Base-by-base conservation (phyloP, 2,329 filamentous ascomycete species). In the Cladophialophora chaetospira region DNA sequence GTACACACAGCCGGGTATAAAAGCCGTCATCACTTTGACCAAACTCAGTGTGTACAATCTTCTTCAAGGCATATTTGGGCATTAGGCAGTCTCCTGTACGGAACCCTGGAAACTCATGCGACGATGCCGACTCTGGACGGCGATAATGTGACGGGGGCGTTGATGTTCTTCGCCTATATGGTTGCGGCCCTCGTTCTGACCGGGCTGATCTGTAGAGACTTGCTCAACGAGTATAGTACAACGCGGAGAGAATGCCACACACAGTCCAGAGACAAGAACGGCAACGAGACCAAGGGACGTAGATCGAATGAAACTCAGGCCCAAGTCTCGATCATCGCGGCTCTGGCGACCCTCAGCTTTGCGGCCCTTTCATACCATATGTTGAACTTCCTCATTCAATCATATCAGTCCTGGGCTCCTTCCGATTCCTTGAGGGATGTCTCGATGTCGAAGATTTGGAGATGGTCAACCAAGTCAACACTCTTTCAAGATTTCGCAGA, bases 341-440 rank as follows among this genome's bases (percentile, higher is more conserved):
- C 36, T 10, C 35, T 60, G 5, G 45, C 58, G 17, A 31, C 52
- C 17, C 21, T 53, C 23, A 62, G 58, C 52, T 61, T 63, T 21
- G 53, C 47, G 2, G 33, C 47, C 3, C 53, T 60, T 19, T 61
- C 58, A 11, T 61, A 55, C 23, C 57, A 61, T 25, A 63, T 63
- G 58, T 55, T 61, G n/a, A 54, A 46, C 23, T 63, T 61, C 42
- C 50, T 63, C 19, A 48, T 59, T n/a, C 38, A 46, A 9, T 63
- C 61, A 29, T 59, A 61, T 36, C 19, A 13, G 33, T 25, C 31
- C 10, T 63, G 58, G 58, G 47, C 36, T 40, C 26, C 36, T 45
- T 42, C 46, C 15, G 26, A 9, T 35, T 21, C 31, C 4, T 10
- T 36, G 4, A 33, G 28, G 5, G 10, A 13, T 15, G 15, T 31